Percentiles rank a stretch among this genome's conserved stretches.
phyloP scores from a whole-genome alignment of 805 yeast genomes.

The Ogataea haglerorum region DNA sequence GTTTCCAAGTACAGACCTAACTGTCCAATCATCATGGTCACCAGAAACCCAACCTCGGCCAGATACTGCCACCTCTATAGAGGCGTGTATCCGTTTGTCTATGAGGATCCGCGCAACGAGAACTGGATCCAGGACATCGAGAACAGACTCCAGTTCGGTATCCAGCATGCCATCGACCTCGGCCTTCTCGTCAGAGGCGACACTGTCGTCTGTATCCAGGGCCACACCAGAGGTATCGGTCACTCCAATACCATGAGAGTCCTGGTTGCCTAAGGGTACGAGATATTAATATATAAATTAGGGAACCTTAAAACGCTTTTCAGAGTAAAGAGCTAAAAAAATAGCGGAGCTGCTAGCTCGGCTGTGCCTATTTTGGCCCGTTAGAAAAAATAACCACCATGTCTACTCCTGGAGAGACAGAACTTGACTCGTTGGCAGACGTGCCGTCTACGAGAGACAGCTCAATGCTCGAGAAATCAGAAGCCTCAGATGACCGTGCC shows the following conservation, averaged over 20 bases:
- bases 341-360: neutral
- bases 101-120: slow-evolving; percentile 58
- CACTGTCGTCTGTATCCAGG: slow-evolving; percentile 91
- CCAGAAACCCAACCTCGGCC: slow-evolving; percentile 91
- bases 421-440: slow-evolving; percentile 12
- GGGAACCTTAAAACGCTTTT: neutral
- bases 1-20: slow-evolving; percentile 97
- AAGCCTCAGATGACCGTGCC: neutral
- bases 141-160: slow-evolving; percentile 89
- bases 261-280: slow-evolving; percentile 54
- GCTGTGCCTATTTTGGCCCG: neutral
- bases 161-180: slow-evolving; percentile 80
- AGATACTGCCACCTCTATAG: slow-evolving; percentile 95
- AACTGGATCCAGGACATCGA: slow-evolving; percentile 98
- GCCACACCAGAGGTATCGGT: slow-evolving; percentile 98
- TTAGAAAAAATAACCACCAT: neutral
- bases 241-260: slow-evolving; percentile 98
- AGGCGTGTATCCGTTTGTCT: slow-evolving; percentile 97
- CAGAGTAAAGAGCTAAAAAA: neutral
- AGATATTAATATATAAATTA: slow-evolving; percentile 1
- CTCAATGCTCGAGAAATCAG: neutral
- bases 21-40: slow-evolving; percentile 96
- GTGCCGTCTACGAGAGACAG: neutral
- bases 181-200: slow-evolving; percentile 88
- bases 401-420: slow-evolving; percentile 9